A percentile compares a stretch with the other conserved stretches of the same genome.
Conservation (phyloP, 2,329 filamentous ascomycete species). For the Sclerotinia glacialis region DNA sequence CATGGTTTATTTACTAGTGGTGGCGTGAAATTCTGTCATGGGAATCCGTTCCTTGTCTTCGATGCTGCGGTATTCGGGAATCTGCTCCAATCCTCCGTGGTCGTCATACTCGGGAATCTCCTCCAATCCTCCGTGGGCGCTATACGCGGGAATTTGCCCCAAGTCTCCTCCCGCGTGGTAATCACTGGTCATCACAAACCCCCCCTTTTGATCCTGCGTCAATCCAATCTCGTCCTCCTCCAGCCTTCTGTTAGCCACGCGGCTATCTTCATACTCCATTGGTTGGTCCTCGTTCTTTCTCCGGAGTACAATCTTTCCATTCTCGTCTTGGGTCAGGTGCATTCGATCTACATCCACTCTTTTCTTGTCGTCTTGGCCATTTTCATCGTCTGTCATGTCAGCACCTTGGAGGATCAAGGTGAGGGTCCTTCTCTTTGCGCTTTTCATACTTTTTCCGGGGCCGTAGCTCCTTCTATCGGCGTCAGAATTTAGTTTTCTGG, state of each 20-base stretch:
- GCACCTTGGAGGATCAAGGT: slow-evolving; percentile 6
- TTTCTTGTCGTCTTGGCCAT: slow-evolving; percentile 15
- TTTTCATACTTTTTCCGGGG: neutral
- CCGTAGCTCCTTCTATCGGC: neutral
- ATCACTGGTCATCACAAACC: neutral
- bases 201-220: slow-evolving; percentile 2
- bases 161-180: neutral
- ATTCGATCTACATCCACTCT: neutral
- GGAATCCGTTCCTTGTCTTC: slow-evolving; percentile 1
- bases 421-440: neutral
- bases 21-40: slow-evolving; percentile 9
- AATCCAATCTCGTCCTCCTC: slow-evolving; percentile 14
- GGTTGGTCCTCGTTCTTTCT: neutral
- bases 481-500: slow-evolving; percentile 18
- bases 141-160: neutral
- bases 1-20: slow-evolving; percentile 2
- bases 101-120: neutral
- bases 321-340: slow-evolving; percentile 7
- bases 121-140: neutral
- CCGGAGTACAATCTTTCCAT: neutral
- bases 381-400: neutral
- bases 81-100: neutral
- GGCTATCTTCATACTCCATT: neutral
- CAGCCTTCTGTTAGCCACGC: neutral
- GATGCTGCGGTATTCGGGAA: neutral